phyloP scores from a whole-genome alignment of 1,284 basidiomycete genomes.

The Gymnopus androsaceus region DNA sequence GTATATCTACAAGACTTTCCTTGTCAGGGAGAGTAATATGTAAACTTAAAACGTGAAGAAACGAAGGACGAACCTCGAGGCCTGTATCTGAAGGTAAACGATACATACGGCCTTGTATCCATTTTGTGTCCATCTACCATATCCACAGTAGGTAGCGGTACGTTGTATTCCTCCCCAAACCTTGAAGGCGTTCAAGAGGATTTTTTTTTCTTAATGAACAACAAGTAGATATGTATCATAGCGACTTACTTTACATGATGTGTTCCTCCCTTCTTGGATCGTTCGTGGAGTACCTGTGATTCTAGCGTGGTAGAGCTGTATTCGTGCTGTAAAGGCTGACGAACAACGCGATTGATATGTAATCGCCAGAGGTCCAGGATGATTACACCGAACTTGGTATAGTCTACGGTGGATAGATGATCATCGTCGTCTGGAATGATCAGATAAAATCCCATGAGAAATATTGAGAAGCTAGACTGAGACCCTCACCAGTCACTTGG shows the following conservation, averaged over 20 bases:
- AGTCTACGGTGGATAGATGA: constrained; percentile 20
- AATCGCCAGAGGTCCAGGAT: constrained; percentile 24
- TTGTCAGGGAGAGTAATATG: no score
- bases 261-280: constrained; percentile 23
- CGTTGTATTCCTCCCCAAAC: constrained; percentile 23
- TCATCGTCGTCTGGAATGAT: constrained; percentile 21
- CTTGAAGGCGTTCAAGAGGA: constrained; percentile 7
- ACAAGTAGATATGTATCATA: neutral
- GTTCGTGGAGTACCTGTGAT: constrained; percentile 22
- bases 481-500: constrained; percentile 19
- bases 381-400: constrained; percentile 21
- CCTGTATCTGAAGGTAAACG: constrained; percentile 24
- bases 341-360: constrained; percentile 15
- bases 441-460: neutral
- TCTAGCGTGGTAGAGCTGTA: constrained; percentile 17
- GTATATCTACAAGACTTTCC: neutral
- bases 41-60: neutral
- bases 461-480: neutral
- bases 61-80: constrained; percentile 19
- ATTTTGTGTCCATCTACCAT: constrained; percentile 19
- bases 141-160: constrained; percentile 20
- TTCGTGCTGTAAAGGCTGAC: constrained; percentile 17
- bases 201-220: neutral
- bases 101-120: constrained; percentile 17
- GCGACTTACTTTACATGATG: constrained; percentile 23